These are phyloP conservation scores for Boletus sensibilis DNA, from an alignment of 768 basidiomycete genomes.

Conservation along the genomic window DNA sequence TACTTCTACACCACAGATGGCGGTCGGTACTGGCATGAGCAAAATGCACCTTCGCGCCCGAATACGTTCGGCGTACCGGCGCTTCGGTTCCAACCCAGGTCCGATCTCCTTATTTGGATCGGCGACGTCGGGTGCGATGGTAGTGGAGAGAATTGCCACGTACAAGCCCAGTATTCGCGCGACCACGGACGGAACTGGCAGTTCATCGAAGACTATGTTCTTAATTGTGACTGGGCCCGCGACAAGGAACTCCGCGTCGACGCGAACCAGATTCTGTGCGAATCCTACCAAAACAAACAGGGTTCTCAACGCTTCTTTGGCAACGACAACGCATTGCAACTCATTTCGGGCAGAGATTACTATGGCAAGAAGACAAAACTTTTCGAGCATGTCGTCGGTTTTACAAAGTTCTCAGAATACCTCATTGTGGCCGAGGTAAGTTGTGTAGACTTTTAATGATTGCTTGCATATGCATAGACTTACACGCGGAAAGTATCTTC, in stretches of 20 bases:
- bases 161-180: slow-evolving; percentile 68
- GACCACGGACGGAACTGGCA: slow-evolving; percentile 80
- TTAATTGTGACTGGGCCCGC: slow-evolving; percentile 89
- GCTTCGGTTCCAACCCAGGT: slow-evolving; percentile 83
- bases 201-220: slow-evolving; percentile 79
- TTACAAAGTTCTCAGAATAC: slow-evolving; percentile 96
- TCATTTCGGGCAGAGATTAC: slow-evolving; percentile 75
- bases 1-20: slow-evolving; percentile 84
- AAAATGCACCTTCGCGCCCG: slow-evolving; percentile 63
- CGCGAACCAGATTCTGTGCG: slow-evolving; percentile 87
- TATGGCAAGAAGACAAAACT: slow-evolving; percentile 69
- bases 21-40: slow-evolving; percentile 66
- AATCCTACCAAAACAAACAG: slow-evolving; percentile 78
- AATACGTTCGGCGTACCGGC: slow-evolving; percentile 76
- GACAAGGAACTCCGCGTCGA: slow-evolving; percentile 80
- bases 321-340: slow-evolving; percentile 64
- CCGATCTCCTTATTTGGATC: slow-evolving; percentile 88
- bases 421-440: slow-evolving; percentile 91
- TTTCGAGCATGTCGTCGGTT: slow-evolving; percentile 89
- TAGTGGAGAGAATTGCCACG: slow-evolving; percentile 57
- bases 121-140: slow-evolving; percentile 69
- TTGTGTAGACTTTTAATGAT: not conserved
- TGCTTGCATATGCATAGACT: slow-evolving; percentile 22
- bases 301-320: slow-evolving; percentile 68
- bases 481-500: slow-evolving; percentile 43